phyloP scores from a whole-genome alignment of 257 asterid genomes.

The Capsicum rhomboideum region DNA sequence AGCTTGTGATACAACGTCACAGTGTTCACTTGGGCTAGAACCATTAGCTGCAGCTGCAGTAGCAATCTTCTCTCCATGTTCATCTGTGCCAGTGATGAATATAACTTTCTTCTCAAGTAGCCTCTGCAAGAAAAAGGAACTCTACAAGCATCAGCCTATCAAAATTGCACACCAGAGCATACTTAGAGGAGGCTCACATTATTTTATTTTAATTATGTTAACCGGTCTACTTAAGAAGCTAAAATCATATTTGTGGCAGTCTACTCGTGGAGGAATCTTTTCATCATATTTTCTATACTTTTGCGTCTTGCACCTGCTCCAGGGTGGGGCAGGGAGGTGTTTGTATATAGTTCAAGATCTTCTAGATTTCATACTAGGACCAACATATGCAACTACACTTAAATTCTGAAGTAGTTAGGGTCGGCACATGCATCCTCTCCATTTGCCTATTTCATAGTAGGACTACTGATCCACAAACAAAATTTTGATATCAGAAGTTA shows the following conservation, averaged over 20 bases:
- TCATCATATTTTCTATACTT: too few relatives aligned
- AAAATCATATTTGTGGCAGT: not conserved
- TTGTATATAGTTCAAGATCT: too few relatives aligned
- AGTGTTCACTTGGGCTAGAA: constrained; percentile 67
- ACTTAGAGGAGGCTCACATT: not conserved
- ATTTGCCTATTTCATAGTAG: too few relatives aligned
- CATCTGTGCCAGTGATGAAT: constrained; percentile 92
- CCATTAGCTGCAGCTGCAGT: constrained; percentile 73
- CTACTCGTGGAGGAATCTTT: not conserved
- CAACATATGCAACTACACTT: too few relatives aligned
- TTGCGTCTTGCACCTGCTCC: too few relatives aligned
- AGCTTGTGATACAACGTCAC: constrained; percentile 69
- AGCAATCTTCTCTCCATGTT: constrained; percentile 97
- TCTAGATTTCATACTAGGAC: too few relatives aligned
- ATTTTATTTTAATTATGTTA: not conserved
- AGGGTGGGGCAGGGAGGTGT: too few relatives aligned
- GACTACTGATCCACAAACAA: too few relatives aligned
- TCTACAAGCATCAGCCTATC: constrained; percentile 1
- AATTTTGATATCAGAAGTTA: too few relatives aligned
- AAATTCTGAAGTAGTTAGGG: too few relatives aligned
- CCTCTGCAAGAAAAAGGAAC: constrained; percentile 42
- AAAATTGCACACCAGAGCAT: not conserved
- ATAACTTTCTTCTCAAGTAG: constrained; percentile 74
- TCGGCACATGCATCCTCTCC: too few relatives aligned
- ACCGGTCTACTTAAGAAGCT: not conserved